Evolutionary conservation across 2,329 filamentous ascomycete genomes (phyloP).

Genomic region (Nigrospora osmanthi): DNA sequence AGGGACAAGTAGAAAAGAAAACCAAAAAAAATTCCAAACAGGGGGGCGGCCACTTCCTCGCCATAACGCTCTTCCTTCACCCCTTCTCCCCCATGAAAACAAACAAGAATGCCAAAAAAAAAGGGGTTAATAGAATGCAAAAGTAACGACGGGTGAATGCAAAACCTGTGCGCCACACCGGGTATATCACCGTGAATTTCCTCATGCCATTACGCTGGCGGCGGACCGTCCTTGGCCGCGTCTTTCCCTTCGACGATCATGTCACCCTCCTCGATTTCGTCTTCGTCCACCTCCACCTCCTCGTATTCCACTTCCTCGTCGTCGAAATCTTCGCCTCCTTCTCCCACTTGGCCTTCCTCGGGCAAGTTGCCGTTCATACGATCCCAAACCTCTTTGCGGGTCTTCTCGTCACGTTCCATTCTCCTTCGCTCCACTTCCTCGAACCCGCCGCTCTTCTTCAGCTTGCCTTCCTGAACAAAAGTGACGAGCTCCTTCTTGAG

Average conservation of each 20-base stretch:
- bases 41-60: too few species aligned
- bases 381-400: conserved; percentile 72
- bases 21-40: too few species aligned
- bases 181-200: not conserved
- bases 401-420: conserved; percentile 78
- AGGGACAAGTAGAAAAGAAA: too few species aligned
- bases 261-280: not conserved
- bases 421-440: conserved; percentile 87
- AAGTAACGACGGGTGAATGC: too few species aligned
- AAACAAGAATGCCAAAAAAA: too few species aligned
- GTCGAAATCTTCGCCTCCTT: not conserved
- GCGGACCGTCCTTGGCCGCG: not conserved
- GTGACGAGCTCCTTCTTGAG: conserved; percentile 77
- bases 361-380: conserved; percentile 50
- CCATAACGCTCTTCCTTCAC: too few species aligned
- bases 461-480: conserved; percentile 82
- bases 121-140: too few species aligned
- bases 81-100: too few species aligned
- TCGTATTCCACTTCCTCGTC: not conserved
- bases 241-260: not conserved
- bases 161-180: too few species aligned
- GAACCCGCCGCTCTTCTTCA: conserved; percentile 93
- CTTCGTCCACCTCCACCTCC: not conserved
- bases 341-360: conserved; percentile 9
- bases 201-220: not conserved